Base-by-base conservation (phyloP, 1,139 yeast genomes). In the Saccharomyces hybrid region DNA sequence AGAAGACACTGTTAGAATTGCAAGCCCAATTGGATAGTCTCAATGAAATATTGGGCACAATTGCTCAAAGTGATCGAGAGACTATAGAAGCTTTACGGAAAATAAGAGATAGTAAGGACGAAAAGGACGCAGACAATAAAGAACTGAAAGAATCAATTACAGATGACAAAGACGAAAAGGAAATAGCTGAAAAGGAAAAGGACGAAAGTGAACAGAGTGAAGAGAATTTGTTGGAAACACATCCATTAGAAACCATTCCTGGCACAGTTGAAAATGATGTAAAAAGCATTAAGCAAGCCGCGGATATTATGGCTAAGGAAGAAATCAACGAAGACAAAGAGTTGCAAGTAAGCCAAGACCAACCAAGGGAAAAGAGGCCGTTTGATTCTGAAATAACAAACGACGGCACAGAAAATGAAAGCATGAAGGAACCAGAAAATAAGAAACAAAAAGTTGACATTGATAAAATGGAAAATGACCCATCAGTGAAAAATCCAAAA, bases 401-500 rank as follows among this genome's bases (percentile, higher is more conserved):
- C 7, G 50, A 27, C 11, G 32, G 4, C 50, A 6, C 47, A 47
- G 52, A 34, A 42, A 44, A 48, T 32, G 55, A 51, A n/a, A 49
- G 50, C 4, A 50, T 53, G 14, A 56, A 31, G 38, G 54, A 50
- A 56, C 50, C 56, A 11, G 57, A 49, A 51, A 49, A 34, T 54
- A 54, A 27, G 54, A 58, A 52, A 56, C 56, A 48, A 32, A 56
- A 52, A 53, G 52, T 55, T 54, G 61, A 65, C 52, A 56, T 56
- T 50, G 67, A 65, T 11, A 62, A 64, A 60, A 71, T 71, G 47
- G 86, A 79, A 49, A 79, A 78, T 63, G 88, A 81, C 70, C 84
- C 84, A 52, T 69, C 81, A 52, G 74, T 84, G 14, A 83, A 82
- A 60, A 86, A 86, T 65, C 95, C 95, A 0, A 86, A 86, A 62